Base-by-base conservation (phyloP, 208 protist species). In the Acanthamoeba royreba region DNA sequence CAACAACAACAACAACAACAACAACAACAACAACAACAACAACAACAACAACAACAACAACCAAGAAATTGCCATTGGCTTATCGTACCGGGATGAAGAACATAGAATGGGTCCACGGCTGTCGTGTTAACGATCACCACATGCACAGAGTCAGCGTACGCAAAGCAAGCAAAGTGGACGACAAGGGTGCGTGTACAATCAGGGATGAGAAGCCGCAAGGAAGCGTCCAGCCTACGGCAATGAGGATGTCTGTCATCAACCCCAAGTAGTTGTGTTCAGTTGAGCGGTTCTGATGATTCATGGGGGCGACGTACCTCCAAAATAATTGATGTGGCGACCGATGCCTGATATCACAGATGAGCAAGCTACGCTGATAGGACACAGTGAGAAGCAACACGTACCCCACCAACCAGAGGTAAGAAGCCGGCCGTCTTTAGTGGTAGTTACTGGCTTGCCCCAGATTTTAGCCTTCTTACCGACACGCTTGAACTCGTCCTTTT, bases 231-330 rank as follows among this genome's bases (percentile, higher is more conserved):
- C 74, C 74, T 0, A 86, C 74, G 38, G 74, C 74, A 35, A 86
- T 86, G 74, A 86, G 74, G 40, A 86, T 86, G 74, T 86, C 74
- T n/a, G n/a, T n/a, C n/a, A n/a, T n/a, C n/a, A n/a, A n/a, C n/a
- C n/a, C n/a, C n/a, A n/a, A n/a, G n/a, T n/a, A n/a, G n/a, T n/a
- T n/a, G n/a, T n/a, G n/a, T n/a, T n/a, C n/a, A n/a, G n/a, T n/a
- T n/a, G n/a, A n/a, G n/a, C n/a, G n/a, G n/a, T n/a, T n/a, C n/a
- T n/a, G n/a, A n/a, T n/a, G n/a, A n/a, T n/a, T n/a, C n/a, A n/a
- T n/a, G n/a, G n/a, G n/a, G n/a, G n/a, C n/a, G n/a, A n/a, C n/a
- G n/a, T n/a, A n/a, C n/a, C n/a, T 33, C 74, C 74, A 33, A 86
- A 31, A 42, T 86, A 86, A 42, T 86, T 86, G 46, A 86, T 86